These are phyloP conservation scores for Phaeoacremonium minimum DNA, from an alignment of 2,329 filamentous ascomycete genomes.

Conservation along the genomic window DNA sequence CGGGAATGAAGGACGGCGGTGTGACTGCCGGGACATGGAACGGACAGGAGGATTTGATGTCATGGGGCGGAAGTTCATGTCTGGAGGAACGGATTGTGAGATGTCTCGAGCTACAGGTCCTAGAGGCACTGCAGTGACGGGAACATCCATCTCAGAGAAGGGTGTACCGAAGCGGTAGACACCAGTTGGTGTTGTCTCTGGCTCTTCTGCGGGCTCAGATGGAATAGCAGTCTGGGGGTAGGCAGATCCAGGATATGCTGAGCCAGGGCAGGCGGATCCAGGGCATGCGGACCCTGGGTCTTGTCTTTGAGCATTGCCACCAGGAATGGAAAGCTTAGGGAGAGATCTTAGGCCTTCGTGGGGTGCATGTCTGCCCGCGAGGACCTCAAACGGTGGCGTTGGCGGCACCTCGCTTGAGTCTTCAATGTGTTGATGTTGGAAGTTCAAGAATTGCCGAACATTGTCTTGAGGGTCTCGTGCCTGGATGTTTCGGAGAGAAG, in stretches of 20 bases:
- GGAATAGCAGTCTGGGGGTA: conserved; percentile 4
- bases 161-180: conserved; percentile 80
- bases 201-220: too few relatives aligned
- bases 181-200: conserved; percentile 54
- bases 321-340: conserved; percentile 59
- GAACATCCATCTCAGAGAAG: conserved; percentile 86
- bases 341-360: conserved; percentile 54
- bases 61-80: conserved; percentile 73
- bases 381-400: conserved; percentile 66
- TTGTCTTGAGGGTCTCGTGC: conserved; percentile 84
- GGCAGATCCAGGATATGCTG: conserved; percentile 11
- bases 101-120: conserved; percentile 72
- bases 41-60: conserved; percentile 30
- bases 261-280: conserved; percentile 19
- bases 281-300: conserved; percentile 20
- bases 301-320: conserved; percentile 17
- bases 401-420: conserved; percentile 55
- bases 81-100: conserved; percentile 88
- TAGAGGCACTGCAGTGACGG: conserved; percentile 66
- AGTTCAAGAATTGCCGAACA: conserved; percentile 83
- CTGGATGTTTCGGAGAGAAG: conserved; percentile 65
- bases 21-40: conserved; percentile 51
- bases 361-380: conserved; percentile 29
- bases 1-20: conserved; percentile 63
- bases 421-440: conserved; percentile 60